phyloP scores from a whole-genome alignment of 805 yeast species.

The Metschnikowia hibisci region DNA sequence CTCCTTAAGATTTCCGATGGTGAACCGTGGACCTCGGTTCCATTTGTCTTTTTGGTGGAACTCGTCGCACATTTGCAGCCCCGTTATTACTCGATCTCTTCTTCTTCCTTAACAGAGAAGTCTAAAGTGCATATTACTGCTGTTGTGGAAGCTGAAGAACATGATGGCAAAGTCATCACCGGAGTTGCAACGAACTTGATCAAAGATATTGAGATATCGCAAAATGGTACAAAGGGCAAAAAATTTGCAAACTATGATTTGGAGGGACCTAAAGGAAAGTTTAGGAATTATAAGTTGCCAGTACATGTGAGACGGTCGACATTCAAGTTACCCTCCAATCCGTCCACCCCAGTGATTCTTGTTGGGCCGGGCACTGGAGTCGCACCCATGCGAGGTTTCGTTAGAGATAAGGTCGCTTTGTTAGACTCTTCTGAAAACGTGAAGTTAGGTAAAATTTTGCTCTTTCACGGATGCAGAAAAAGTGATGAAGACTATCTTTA shows the following conservation, averaged over 20 bases:
- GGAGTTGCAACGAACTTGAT: slow-evolving; percentile 93
- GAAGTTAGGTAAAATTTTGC: slow-evolving; percentile 61
- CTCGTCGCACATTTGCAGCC: slow-evolving; percentile 80
- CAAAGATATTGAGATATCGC: slow-evolving; percentile 60
- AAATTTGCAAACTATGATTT: slow-evolving; percentile 62
- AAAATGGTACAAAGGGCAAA: slow-evolving; percentile 40
- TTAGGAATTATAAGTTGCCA: slow-evolving; percentile 61
- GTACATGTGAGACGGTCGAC: slow-evolving; percentile 93
- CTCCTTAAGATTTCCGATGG: slow-evolving; percentile 60
- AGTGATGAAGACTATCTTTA: slow-evolving; percentile 79
- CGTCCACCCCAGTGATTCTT: slow-evolving; percentile 80
- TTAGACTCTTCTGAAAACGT: slow-evolving; percentile 26
- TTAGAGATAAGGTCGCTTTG: slow-evolving; percentile 75
- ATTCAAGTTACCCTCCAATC: slow-evolving; percentile 86
- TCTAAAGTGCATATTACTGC: slow-evolving; percentile 80
- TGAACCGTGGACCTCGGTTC: slow-evolving; percentile 67
- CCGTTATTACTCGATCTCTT: slow-evolving; percentile 93
- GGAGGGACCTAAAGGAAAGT: slow-evolving; percentile 74
- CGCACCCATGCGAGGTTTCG: slow-evolving; percentile 95
- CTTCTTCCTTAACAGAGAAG: slow-evolving; percentile 77
- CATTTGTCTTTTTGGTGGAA: slow-evolving; percentile 82
- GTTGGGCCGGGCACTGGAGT: slow-evolving; percentile 99
- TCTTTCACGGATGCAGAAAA: slow-evolving; percentile 87
- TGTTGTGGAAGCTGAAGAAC: slow-evolving; percentile 69
- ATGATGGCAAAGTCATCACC: slow-evolving; percentile 39